phyloP scores from a whole-genome alignment of 225 moss, liverwort and hornwort genomes.

The Pseudoscleropodium purum region DNA sequence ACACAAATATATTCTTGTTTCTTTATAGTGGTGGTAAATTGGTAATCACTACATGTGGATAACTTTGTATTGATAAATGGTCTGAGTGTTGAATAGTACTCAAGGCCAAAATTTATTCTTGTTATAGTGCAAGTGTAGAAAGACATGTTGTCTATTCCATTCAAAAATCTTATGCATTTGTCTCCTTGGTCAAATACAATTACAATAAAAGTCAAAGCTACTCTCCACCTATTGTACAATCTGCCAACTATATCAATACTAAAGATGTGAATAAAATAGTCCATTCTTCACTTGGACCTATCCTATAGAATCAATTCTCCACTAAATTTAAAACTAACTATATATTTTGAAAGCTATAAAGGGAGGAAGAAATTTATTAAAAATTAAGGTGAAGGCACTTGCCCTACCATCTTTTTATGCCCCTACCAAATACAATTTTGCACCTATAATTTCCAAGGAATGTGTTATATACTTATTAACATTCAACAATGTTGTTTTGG shows the following conservation, averaged over 20 bases:
- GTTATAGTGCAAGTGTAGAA: background rate
- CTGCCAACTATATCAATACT: background rate
- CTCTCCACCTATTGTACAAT: background rate
- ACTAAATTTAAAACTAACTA: background rate
- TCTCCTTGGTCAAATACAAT: background rate
- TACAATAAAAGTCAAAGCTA: background rate
- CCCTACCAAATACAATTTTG: background rate
- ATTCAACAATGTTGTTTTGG: no score
- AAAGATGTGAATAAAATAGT: background rate
- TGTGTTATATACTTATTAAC: background rate
- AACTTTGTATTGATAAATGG: background rate
- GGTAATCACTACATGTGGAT: background rate
- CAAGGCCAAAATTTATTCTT: background rate
- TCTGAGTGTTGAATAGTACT: no score
- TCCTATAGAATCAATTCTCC: rapidly evolving
- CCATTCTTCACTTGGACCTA: background rate
- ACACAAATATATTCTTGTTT: background rate
- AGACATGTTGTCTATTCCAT: background rate
- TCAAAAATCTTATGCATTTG: background rate
- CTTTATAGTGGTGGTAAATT: background rate
- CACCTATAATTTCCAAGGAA: background rate
- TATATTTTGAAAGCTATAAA: background rate
- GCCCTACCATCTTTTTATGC: background rate
- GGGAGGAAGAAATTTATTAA: no score
- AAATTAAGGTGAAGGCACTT: no score